Evolutionary conservation across 371 early-diverging fungal species (phyloP).

Genomic region (Lichtheimia hyalospora): DNA sequence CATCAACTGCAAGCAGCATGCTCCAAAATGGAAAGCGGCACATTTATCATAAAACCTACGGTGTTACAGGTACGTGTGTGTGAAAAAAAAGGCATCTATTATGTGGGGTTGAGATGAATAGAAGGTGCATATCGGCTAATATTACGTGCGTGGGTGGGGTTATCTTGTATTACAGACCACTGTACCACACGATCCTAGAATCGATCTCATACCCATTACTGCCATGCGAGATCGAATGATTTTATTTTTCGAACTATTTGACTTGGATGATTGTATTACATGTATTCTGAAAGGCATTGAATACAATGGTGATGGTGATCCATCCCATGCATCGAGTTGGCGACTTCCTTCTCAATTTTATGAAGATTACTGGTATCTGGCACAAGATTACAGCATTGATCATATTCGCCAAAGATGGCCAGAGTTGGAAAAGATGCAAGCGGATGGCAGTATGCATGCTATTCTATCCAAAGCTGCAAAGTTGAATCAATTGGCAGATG

Average conservation of each 20-base stretch:
- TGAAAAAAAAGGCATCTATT: no score
- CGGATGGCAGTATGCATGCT: no score
- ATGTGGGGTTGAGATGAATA: no score
- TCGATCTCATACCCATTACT: constrained; percentile 37
- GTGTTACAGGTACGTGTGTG: constrained; percentile 32
- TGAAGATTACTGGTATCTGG: constrained; percentile 30
- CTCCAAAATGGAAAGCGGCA: constrained; percentile 17
- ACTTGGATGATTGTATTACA: constrained; percentile 31
- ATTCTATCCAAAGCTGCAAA: no score
- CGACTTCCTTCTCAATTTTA: constrained; percentile 30
- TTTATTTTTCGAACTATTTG: constrained; percentile 35
- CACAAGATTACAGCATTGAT: constrained; percentile 32
- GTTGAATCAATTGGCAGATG: no score
- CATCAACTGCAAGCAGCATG: constrained; percentile 33
- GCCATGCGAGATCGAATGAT: constrained; percentile 43
- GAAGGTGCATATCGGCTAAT: not conserved
- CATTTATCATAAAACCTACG: constrained; percentile 33
- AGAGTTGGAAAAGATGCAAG: no score
- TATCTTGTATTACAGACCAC: constrained; percentile 19
- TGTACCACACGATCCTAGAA: constrained; percentile 39
- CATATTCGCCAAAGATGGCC: constrained; percentile 28
- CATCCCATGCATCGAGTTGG: constrained; percentile 34
- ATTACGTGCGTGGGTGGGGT: not conserved
- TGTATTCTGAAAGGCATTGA: constrained; percentile 22
- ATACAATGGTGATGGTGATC: constrained; percentile 33